Conservation (phyloP, 2,329 filamentous ascomycete genomes). For the Pleurostoma richardsiae region DNA sequence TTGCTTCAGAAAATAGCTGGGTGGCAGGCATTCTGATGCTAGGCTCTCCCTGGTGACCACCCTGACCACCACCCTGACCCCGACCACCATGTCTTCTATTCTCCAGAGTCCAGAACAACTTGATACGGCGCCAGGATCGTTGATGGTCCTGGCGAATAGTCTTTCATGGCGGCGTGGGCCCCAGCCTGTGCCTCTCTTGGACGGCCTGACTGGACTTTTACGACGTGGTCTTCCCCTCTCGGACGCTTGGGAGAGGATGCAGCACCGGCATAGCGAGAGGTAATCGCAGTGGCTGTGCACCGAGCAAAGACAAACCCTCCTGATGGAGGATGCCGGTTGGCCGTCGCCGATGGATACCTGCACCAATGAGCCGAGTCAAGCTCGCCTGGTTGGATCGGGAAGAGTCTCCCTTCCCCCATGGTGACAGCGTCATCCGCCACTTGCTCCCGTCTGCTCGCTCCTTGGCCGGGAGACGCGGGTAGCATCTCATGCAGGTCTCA, state of each 20-base stretch:
- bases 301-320: no score
- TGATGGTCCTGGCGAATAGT: no score
- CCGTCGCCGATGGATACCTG: neutral
- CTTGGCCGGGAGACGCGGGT: neutral
- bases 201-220: no score
- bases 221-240: no score
- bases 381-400: neutral
- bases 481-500: neutral
- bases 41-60: constrained; percentile 15
- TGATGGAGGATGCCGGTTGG: neutral
- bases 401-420: neutral
- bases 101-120: constrained; percentile 7
- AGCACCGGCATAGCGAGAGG: no score
- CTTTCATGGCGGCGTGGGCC: no score
- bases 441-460: neutral
- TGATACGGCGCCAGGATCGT: constrained; percentile 1
- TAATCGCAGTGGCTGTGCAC: no score
- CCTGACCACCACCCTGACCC: constrained; percentile 1
- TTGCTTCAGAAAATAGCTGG: constrained; percentile 39
- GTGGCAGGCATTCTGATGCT: constrained; percentile 25
- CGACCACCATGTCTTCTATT: neutral
- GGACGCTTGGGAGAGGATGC: no score
- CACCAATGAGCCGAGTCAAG: neutral
- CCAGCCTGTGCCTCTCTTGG: no score
- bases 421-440: neutral